A percentile compares a stretch with the other conserved stretches of the same genome.
These are phyloP conservation scores for Daedaleopsis sinensis DNA, from an alignment of 768 basidiomycete genomes.

Conservation along the genomic window DNA sequence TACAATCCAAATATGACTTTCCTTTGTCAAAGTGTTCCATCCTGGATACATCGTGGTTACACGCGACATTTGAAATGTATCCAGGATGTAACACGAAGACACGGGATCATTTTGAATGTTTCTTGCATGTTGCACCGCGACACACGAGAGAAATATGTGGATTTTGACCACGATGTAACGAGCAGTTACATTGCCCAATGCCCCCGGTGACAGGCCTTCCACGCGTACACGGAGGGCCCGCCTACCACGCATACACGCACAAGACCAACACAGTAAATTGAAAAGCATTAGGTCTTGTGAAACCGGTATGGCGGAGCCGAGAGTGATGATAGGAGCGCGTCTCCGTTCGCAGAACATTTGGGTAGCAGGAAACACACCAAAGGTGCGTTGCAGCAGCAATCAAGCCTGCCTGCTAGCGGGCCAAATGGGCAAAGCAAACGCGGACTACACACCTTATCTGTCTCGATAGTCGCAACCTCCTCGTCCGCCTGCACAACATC, in stretches of 20 bases:
- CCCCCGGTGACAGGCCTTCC: not conserved
- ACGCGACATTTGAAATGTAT: too few relatives aligned
- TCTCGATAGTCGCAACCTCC: conserved; percentile 97
- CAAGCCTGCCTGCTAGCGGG: not conserved
- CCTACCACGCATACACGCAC: not conserved
- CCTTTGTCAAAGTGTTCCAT: too few relatives aligned
- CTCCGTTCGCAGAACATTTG: not conserved
- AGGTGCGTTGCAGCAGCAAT: not conserved
- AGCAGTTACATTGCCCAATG: too few relatives aligned
- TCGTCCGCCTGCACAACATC: conserved; percentile 91
- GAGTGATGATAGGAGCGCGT: not conserved
- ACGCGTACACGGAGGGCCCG: not conserved
- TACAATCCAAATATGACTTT: too few relatives aligned
- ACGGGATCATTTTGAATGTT: too few relatives aligned
- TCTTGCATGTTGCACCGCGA: too few relatives aligned
- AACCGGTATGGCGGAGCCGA: not conserved
- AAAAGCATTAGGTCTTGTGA: not conserved
- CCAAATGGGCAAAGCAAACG: not conserved
- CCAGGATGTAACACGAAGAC: too few relatives aligned
- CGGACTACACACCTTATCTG: conserved; percentile 80
- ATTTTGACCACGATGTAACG: too few relatives aligned
- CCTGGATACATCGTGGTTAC: too few relatives aligned
- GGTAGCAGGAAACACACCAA: too few relatives aligned
- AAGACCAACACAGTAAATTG: not conserved
- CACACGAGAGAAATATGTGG: too few relatives aligned